Evolutionary conservation across 164 flowering plant species (phyloP).

Genomic region (Vitis amurensis): DNA sequence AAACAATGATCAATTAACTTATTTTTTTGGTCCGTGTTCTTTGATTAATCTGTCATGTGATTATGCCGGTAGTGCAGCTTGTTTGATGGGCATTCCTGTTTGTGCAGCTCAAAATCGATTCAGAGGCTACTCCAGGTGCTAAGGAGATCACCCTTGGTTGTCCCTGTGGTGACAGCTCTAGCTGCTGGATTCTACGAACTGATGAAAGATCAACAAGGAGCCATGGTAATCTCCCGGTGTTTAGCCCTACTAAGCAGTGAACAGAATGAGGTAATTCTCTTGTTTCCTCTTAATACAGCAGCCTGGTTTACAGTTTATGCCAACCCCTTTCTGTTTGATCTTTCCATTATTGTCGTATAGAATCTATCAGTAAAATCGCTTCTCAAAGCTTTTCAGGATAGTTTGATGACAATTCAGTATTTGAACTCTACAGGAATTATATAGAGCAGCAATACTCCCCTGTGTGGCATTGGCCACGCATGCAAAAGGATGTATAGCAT

Average conservation of each 20-base stretch:
- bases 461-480: slow-evolving; percentile 3
- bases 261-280: neutral
- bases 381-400: neutral
- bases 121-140: slow-evolving; percentile 6
- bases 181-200: neutral
- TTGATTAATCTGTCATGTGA: neutral
- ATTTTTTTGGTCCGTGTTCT: too few species aligned
- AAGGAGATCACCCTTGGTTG: neutral
- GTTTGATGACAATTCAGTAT: neutral
- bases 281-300: too few species aligned
- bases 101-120: neutral
- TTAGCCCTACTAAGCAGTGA: neutral
- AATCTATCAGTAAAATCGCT: too few species aligned
- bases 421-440: neutral
- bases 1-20: too few species aligned
- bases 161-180: neutral
- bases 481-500: neutral
- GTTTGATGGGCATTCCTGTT: neutral
- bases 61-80: neutral
- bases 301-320: too few species aligned
- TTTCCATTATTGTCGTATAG: too few species aligned
- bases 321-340: too few species aligned
- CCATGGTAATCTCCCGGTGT: neutral
- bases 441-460: neutral
- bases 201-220: neutral